Conservation (phyloP, 2,329 filamentous ascomycete species). For the Xylaria sp. region DNA sequence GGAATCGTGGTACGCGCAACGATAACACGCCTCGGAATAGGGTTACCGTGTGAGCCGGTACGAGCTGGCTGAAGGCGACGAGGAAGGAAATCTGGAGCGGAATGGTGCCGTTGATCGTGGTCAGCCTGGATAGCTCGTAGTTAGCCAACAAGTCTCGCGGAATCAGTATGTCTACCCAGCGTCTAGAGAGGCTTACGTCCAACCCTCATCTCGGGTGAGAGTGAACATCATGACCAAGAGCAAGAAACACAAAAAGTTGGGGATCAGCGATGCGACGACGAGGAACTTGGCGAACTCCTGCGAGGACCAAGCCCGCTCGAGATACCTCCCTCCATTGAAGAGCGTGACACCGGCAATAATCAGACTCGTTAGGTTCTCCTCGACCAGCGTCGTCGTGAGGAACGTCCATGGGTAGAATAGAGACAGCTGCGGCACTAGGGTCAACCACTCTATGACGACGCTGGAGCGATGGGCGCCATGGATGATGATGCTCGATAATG, state of each 20-base stretch:
- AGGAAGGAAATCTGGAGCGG: constrained; percentile 90
- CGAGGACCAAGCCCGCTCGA: constrained; percentile 93
- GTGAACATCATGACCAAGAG: constrained; percentile 70
- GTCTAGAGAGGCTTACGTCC: constrained; percentile 53
- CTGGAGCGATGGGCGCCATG: constrained; percentile 56
- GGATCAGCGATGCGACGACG: constrained; percentile 67
- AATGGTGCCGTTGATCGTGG: constrained; percentile 81
- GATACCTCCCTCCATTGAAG: constrained; percentile 88
- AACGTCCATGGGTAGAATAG: constrained; percentile 92
- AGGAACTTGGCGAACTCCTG: constrained; percentile 89
- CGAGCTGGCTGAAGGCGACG: constrained; percentile 94
- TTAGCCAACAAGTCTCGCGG: constrained; percentile 15
- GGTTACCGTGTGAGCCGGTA: constrained; percentile 94
- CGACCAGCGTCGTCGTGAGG: constrained; percentile 77
- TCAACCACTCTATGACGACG: constrained; percentile 78
- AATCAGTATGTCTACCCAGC: neutral
- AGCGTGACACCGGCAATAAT: constrained; percentile 70
- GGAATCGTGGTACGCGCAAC: constrained; percentile 71
- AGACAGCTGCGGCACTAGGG: constrained; percentile 76
- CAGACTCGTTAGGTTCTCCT: constrained; percentile 87
- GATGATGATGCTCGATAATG: constrained; percentile 73
- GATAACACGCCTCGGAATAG: constrained; percentile 85
- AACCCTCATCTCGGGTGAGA: constrained; percentile 59
- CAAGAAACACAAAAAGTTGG: constrained; percentile 70
- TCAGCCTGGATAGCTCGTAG: constrained; percentile 49